These are phyloP conservation scores for Ogataea paraovalis DNA, from an alignment of 805 yeast species.

Conservation along the genomic window DNA sequence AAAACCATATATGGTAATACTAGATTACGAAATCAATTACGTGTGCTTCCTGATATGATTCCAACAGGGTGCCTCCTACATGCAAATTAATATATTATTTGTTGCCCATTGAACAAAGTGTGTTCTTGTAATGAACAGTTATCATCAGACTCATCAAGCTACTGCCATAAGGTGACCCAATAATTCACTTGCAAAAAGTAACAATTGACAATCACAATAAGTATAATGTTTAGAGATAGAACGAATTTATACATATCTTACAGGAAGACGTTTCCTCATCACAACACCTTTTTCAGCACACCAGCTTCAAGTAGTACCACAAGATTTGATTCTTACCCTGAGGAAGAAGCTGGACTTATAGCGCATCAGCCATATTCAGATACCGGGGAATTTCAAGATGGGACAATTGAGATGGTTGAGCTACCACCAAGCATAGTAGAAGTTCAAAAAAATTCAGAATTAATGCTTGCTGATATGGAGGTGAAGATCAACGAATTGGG, in stretches of 20 bases:
- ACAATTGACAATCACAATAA: no score
- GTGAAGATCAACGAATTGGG: constrained; percentile 56
- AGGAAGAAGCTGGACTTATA: constrained; percentile 61
- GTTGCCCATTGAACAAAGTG: no score
- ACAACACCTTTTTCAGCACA: constrained; percentile 27
- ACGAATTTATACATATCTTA: constrained; percentile 89
- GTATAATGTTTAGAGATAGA: constrained; percentile 83
- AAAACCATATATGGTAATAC: no score
- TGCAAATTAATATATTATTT: no score
- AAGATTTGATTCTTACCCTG: constrained; percentile 37
- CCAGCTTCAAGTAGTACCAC: neutral
- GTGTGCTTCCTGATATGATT: no score
- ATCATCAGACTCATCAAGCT: no score
- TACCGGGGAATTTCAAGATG: constrained; percentile 19
- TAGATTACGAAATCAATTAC: no score
- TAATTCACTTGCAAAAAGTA: no score
- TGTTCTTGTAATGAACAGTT: no score
- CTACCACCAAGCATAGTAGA: constrained; percentile 80
- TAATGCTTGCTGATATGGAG: constrained; percentile 48
- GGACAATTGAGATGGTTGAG: constrained; percentile 54
- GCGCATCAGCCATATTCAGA: constrained; percentile 17
- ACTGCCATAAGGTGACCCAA: no score
- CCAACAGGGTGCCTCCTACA: no score
- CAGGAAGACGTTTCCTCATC: constrained; percentile 83
- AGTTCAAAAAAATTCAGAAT: constrained; percentile 68